A percentile compares a stretch with the other conserved stretches of the same genome.
phyloP scores from a whole-genome alignment of 768 basidiomycete species.

The Suillus weaverae region DNA sequence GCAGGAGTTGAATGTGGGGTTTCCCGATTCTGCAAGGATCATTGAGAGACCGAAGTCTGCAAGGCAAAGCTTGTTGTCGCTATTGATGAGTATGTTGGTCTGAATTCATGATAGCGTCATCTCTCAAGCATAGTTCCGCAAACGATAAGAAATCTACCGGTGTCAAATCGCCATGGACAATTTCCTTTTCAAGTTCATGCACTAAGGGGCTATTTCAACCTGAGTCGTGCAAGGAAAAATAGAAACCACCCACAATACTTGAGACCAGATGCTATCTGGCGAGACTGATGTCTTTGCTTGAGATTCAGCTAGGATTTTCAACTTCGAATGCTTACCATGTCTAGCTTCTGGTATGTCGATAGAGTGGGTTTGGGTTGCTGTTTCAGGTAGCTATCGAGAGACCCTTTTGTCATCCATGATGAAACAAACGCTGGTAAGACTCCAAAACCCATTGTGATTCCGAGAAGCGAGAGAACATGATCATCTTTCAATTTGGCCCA shows the following conservation, averaged over 20 bases:
- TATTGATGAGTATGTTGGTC: constrained; percentile 25
- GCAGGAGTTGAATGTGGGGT: constrained; percentile 17
- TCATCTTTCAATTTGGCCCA: constrained; percentile 30
- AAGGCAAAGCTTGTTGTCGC: constrained; percentile 16
- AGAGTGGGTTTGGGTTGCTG: constrained; percentile 11
- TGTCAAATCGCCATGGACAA: constrained; percentile 43
- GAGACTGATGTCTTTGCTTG: constrained; percentile 17
- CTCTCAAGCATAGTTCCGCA: not conserved
- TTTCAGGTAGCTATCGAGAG: constrained; percentile 30
- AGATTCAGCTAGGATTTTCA: no score
- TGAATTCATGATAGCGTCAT: constrained; percentile 7
- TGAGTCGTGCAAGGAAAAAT: not conserved
- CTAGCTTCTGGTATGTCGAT: constrained; percentile 14
- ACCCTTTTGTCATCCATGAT: constrained; percentile 35
- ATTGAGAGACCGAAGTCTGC: constrained; percentile 35
- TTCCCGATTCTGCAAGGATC: constrained; percentile 12
- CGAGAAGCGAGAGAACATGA: constrained; percentile 34
- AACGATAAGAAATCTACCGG: constrained; percentile 22
- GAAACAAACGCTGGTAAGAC: constrained; percentile 32
- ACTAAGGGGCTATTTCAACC: not conserved
- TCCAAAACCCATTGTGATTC: constrained; percentile 27
- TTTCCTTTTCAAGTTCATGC: constrained; percentile 24
- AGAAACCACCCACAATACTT: constrained; percentile 17
- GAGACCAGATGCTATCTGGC: constrained; percentile 25
- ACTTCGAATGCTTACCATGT: constrained; percentile 13